Evolutionary conservation across 176 grass and related monocot genomes (phyloP), one percentile per base, ranked within the genome.

Genomic region (Melocanna baccifera): DNA sequence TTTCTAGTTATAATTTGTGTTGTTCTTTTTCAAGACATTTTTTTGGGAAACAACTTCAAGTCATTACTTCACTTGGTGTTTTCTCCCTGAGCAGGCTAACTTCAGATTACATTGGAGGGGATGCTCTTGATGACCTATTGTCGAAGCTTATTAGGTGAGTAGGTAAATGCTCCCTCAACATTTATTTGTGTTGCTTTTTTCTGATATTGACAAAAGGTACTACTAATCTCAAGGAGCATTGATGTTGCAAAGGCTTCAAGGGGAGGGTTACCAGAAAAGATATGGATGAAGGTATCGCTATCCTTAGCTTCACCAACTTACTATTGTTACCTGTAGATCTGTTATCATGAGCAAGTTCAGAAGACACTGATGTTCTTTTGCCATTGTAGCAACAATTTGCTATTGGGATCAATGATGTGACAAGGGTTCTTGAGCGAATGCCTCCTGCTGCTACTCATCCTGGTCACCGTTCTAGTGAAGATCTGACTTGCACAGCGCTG

Each of bases 341-440:
- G 48, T 75, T 57, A 46, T 80, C 48, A 57, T 79, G 48, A 56
- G 28, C 37, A 70, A 32, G 20, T 70, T 85, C 45, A 52, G 62
- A 51, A 78, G n/a, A 66, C 42, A 78, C 7, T 55, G 34, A 19
- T 20, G 30, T 64, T 46, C n/a, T 4, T 39, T 81, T 76, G 7
- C 34, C 40, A 13, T 43, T 75, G 68, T 79, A 98, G 96, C 86
- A 90, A 84, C 92, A 98, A 77, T 98, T 98, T 91, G 87, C 93
- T 55, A 55, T 98, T 13, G 96, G 93, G 0, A 77, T 98, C 78
- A 98, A 98, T 77, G 93, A 98, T 56, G 96, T 98, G 40, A 95
- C 93, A 25, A 92, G 93, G 76, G 93, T 98, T 73, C 96, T 98
- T 34, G 96, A 98, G 77, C 85, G 93, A 69, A 95, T 98, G 96